Evolutionary conservation across 2,329 filamentous ascomycete species (phyloP), one percentile per base, ranked within the genome.

Genomic region (Magnaporthales sp.): DNA sequence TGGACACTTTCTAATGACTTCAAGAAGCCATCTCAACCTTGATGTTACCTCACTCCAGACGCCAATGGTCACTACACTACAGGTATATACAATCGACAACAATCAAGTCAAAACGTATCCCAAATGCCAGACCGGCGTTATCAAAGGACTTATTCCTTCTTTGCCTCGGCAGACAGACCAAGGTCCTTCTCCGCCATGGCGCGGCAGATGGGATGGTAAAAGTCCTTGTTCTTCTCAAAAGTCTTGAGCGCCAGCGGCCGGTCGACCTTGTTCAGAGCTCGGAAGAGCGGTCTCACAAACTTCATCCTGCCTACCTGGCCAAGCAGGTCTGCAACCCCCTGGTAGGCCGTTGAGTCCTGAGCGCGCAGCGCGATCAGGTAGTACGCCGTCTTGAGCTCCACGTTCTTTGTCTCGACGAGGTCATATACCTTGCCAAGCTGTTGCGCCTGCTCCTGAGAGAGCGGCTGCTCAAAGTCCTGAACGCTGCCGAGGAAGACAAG

Each of bases 201-300:
- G 68, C 87, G 86, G 76, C 93, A 97, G 72, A 98, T 97, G 2
- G 95, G 95, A 75, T 98, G 94, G 75, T 98, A 99, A 75, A 98
- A 98, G 69, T 93, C 89, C 78, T 85, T 91, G 76, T 97, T 90
- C 84, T 90, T 90, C 79, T 91, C 86, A 78, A 97, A 97, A 0
- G 93, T 96, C 75, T 87, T 81, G 66, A 94, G 78, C 0, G 95
- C 94, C 73, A 96, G 78, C 29, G 87, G 80, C 62, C 86, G 82
- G 78, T 97, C 89, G 54, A 91, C 86, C 75, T 88, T 87, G 73
- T 90, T 89, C 71, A 99, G 80, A 64, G 86, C 84, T 68, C 90
- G 85, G 80, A 90, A 97, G 74, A 98, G 79, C 26, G 94, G 92
- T 63, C 94, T 84, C 68, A 98, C 94, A 77, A 94, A 98, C 84